Evolutionary conservation across 2,329 filamentous ascomycete genomes (phyloP).

Genomic region (Aspergillus melleus): DNA sequence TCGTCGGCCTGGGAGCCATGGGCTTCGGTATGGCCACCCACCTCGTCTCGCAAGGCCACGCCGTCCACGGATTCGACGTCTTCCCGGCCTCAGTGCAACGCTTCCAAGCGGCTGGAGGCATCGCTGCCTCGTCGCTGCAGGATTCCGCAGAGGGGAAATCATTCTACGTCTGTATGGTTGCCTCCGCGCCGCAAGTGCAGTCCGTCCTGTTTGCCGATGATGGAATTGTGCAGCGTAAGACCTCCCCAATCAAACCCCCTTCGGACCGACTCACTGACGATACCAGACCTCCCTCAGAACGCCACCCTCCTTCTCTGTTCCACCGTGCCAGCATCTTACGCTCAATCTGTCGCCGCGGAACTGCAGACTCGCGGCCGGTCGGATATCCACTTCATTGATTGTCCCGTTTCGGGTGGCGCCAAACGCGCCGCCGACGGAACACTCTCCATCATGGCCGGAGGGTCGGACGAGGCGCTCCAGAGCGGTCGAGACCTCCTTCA

Average conservation of each 20-base stretch:
- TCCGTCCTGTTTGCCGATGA: constrained; percentile 62
- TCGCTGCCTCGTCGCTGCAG: constrained; percentile 58
- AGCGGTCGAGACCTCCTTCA: constrained; percentile 61
- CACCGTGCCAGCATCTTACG: constrained; percentile 68
- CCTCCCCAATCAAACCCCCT: background rate
- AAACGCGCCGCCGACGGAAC: constrained; percentile 69
- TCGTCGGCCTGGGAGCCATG: constrained; percentile 78
- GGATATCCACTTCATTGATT: constrained; percentile 69
- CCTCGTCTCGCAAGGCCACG: constrained; percentile 65
- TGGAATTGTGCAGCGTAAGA: constrained; percentile 45
- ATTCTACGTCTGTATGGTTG: constrained; percentile 74
- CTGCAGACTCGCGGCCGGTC: constrained; percentile 56
- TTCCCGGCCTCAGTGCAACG: constrained; percentile 66
- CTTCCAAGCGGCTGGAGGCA: constrained; percentile 64
- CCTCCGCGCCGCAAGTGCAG: constrained; percentile 68
- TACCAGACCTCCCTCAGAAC: constrained; percentile 52
- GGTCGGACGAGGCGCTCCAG: constrained; percentile 56
- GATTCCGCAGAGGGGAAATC: constrained; percentile 61
- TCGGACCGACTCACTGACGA: background rate
- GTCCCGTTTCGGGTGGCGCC: constrained; percentile 71
- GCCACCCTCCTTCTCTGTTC: constrained; percentile 67
- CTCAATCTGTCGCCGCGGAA: constrained; percentile 59
- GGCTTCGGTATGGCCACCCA: constrained; percentile 79
- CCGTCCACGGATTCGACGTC: constrained; percentile 71
- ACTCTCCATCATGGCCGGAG: constrained; percentile 73